Evolutionary conservation across 768 basidiomycete genomes (phyloP).

Genomic region (Brasilioporus rufonigricans): DNA sequence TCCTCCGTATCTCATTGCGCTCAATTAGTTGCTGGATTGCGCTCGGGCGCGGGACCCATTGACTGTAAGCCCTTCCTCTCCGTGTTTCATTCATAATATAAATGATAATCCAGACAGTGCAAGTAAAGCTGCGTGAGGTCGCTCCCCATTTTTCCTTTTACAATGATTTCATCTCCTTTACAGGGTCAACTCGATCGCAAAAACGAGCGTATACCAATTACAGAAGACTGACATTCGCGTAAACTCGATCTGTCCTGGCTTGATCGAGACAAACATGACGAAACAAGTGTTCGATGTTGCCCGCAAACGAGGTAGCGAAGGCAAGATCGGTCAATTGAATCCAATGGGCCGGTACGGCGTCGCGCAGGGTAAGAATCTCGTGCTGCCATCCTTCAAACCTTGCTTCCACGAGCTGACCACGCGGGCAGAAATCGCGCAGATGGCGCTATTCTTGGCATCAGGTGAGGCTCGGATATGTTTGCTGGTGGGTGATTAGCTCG

Average conservation of each 20-base stretch:
- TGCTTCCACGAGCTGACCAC: constrained; percentile 11
- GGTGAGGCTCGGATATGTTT: constrained; percentile 44
- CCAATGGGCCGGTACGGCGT: constrained; percentile 81
- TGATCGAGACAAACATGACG: constrained; percentile 96
- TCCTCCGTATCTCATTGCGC: background rate
- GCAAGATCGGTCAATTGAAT: constrained; percentile 79
- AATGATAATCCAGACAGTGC: constrained; percentile 66
- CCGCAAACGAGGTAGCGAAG: constrained; percentile 64
- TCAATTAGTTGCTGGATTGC: constrained; percentile 72
- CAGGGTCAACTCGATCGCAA: constrained; percentile 86
- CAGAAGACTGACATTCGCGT: constrained; percentile 82
- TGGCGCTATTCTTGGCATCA: constrained; percentile 82
- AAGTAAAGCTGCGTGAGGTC: constrained; percentile 84
- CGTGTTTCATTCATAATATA: background rate
- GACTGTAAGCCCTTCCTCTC: constrained; percentile 58
- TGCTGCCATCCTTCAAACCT: constrained; percentile 11
- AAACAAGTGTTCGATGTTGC: constrained; percentile 72
- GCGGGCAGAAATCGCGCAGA: constrained; percentile 76
- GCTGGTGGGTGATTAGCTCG: background rate
- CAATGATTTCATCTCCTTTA: constrained; percentile 4
- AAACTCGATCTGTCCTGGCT: constrained; percentile 86
- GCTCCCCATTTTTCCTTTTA: background rate
- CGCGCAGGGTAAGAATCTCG: constrained; percentile 56
- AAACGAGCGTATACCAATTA: constrained; percentile 78
- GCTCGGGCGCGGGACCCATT: constrained; percentile 76